Base-by-base conservation (phyloP, 257 asterid species). In the Jacaranda copaia region DNA sequence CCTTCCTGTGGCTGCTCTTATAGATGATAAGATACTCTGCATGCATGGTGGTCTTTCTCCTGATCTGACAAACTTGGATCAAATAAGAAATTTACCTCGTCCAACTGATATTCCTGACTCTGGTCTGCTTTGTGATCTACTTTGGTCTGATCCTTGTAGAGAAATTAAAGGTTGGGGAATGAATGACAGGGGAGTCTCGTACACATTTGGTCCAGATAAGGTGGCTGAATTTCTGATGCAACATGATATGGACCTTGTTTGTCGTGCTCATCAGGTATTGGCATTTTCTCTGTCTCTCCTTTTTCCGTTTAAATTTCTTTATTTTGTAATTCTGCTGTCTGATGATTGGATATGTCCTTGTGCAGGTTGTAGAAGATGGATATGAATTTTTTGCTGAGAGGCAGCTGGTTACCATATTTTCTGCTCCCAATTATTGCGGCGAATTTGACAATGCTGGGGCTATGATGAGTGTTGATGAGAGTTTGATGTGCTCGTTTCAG, bases 41-140 rank as follows among this genome's bases (percentile, higher is more conserved):
- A 87, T 87, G 91, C 91, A 87, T 67, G 91, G 91, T 15, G 91
- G 91, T n/a, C 91, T 87, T 63, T 87, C 91, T 72, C 91, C 89
- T 43, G 91, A 87, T 57, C 82, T 87, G 52, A 79, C 86, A 35
- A 43, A 73, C 81, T 63, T 87, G 85, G 86, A 87, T 80, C 91
- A 87, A 46, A 87, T 87, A 35, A 82, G 91, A 81, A 85, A 74
- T 74, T 72, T 87, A 74, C 67, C 91, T 60, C 91, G 91, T 48
- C 91, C 91, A 48, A 79, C 86, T 81, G 89, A 85, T 83, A 81
- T 87, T 81, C 91, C 91, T 0, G 91, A 87, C 71, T 66, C 91
- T 68, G 91, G 91, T 68, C 79, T 87, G 80, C 89, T 87, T 70
- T 87, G 91, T 74, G 91, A 87, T 83, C 73, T 87, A 73, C 89